Base-by-base conservation (phyloP, 805 yeast species). In the Candida manassasensis region DNA sequence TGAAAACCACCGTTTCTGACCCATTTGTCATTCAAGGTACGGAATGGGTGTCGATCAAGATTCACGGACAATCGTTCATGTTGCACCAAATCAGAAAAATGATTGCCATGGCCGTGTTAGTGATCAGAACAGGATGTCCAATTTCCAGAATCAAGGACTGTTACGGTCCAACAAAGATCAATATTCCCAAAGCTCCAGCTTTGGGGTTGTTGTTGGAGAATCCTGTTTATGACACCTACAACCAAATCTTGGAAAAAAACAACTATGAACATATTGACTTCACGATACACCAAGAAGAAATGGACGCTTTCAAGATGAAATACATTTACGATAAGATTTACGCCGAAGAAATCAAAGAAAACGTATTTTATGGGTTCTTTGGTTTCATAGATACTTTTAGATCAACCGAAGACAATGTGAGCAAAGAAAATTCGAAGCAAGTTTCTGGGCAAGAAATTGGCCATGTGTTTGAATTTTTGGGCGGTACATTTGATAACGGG, bases 21-120 rank as follows among this genome's bases (percentile, higher is more conserved):
- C 97, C 97, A 2, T 85, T 87, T 57, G 81, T 87, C 34, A 89
- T 90, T 46, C 85, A 89, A 52, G 88, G 85, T 31, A 88, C 96
- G 5, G 97, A 93, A 55, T 93, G 98, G 98, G 74, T 86, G 2
- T 85, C 96, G 2, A 82, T 93, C 52, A 89, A 90, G 65, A 86
- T 93, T 46, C 98, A 93, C 58, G 98, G 98, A 6, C 98, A 93
- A 63, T 86, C 96, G 3, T 93, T 93, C 61, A 93, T 93, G 97
- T 71, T 93, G 44, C 97, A 90, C 63, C 98, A 90, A 70, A 93
- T 93, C 53, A 79, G 98, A 56, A 93, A 93, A 57, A 93, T 93
- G 97, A 86, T 93, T 40, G 90, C 96, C 15, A 82, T 90, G 94
- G 95, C 95, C 1, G 77, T 89, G 0, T 68, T 90, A 38, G 77